Percentiles rank a stretch among this genome's conserved stretches.
Conservation (phyloP, 495 filamentous ascomycete species). For the Penicillium roqueforti region DNA sequence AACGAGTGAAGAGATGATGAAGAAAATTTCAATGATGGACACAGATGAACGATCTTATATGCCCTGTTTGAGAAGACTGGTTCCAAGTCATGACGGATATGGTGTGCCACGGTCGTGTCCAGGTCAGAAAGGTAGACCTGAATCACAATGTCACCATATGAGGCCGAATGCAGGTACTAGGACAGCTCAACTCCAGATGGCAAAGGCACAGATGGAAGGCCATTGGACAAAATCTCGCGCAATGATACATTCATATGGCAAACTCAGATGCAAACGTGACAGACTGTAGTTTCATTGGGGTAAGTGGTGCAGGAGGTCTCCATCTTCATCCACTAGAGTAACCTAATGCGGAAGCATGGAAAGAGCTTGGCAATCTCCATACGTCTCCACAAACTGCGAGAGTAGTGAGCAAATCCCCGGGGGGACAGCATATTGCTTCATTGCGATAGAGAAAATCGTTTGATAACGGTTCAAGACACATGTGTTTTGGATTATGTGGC, state of each 20-base stretch:
- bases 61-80: constrained; percentile 10
- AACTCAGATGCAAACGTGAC: constrained; percentile 31
- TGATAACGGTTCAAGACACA: not conserved
- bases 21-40: constrained; percentile 6
- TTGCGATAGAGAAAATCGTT: not conserved
- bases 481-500: not conserved
- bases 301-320: not conserved
- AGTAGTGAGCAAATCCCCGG: not conserved
- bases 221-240: constrained; percentile 14
- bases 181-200: constrained; percentile 20
- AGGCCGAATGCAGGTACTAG: constrained; percentile 25
- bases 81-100: constrained; percentile 18
- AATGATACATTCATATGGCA: constrained; percentile 15
- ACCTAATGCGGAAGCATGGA: constrained; percentile 32
- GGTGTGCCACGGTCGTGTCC: constrained; percentile 34
- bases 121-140: constrained; percentile 27
- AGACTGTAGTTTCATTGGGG: constrained; percentile 31
- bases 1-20: constrained; percentile 37
- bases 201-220: constrained; percentile 17
- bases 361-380: not conserved
- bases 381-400: not conserved
- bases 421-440: not conserved
- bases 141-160: constrained; percentile 16
- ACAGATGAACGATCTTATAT: constrained; percentile 32
- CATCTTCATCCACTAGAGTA: constrained; percentile 6